These are phyloP conservation scores for Fusarium circinatum DNA, from an alignment of 2,329 filamentous ascomycete genomes.

Conservation along the genomic window DNA sequence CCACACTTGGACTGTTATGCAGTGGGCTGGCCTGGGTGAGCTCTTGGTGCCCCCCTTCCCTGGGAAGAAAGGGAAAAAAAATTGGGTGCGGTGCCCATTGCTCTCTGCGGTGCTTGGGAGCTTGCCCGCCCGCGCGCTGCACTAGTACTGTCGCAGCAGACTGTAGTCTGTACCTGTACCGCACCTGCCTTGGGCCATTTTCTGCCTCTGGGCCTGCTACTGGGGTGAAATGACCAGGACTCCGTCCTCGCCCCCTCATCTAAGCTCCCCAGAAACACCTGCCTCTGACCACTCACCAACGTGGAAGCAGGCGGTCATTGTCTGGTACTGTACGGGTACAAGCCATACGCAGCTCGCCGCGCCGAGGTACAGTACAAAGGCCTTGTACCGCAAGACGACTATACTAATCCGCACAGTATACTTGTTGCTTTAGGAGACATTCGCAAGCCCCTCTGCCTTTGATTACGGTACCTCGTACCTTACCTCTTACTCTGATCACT, in stretches of 20 bases:
- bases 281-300: slow-evolving; percentile 39
- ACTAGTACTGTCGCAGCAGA: slow-evolving; percentile 39
- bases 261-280: slow-evolving; percentile 36
- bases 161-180: slow-evolving; percentile 31
- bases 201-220: slow-evolving; percentile 22
- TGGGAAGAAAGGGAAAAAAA: slow-evolving; percentile 23
- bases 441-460: slow-evolving; percentile 43
- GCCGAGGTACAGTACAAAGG: slow-evolving; percentile 51
- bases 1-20: slow-evolving; percentile 44
- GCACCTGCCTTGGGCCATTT: slow-evolving; percentile 33
- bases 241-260: slow-evolving; percentile 38
- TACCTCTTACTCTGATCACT: slow-evolving; percentile 27
- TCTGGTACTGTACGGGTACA: slow-evolving; percentile 55
- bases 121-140: slow-evolving; percentile 25
- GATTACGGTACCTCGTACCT: slow-evolving; percentile 25
- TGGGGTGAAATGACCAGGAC: slow-evolving; percentile 34
- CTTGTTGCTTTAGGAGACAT: slow-evolving; percentile 32
- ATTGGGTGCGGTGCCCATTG: slow-evolving; percentile 42
- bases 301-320: slow-evolving; percentile 36
- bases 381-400: slow-evolving; percentile 44
- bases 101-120: slow-evolving; percentile 34
- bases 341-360: slow-evolving; percentile 44
- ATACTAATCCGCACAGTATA: slow-evolving; percentile 50
- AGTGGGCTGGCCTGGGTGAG: slow-evolving; percentile 36
- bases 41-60: slow-evolving; percentile 35